Evolutionary conservation across 768 basidiomycete genomes (phyloP), one percentile per base, ranked within the genome.

Genomic region (Pseudohyphozyma bogoriensis): DNA sequence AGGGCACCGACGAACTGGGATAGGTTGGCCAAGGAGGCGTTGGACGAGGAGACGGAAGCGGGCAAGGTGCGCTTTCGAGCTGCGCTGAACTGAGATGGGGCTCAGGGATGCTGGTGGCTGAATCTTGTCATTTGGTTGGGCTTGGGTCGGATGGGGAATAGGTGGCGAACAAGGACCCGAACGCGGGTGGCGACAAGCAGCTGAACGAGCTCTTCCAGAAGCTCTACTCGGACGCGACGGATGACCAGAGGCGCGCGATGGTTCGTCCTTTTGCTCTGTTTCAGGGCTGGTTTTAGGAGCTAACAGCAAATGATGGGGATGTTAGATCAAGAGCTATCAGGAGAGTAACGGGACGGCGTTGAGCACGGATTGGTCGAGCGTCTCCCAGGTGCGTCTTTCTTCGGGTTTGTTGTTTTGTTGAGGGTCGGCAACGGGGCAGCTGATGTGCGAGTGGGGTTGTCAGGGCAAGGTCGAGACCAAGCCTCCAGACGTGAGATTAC

Each of bases 281-380:
- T n/a, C n/a, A n/a, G n/a, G n/a, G n/a, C n/a, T n/a, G n/a, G n/a
- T n/a, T n/a, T n/a, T n/a, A n/a, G n/a, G n/a, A n/a, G n/a, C n/a
- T n/a, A n/a, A n/a, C n/a, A n/a, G n/a, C n/a, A n/a, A n/a, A n/a
- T n/a, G n/a, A n/a, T n/a, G n/a, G n/a, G n/a, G n/a, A n/a, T n/a
- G n/a, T n/a, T n/a, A n/a, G n/a, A 83, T 96, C 84, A 99, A 99
- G 80, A 92, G 89, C 71, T 96, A 88, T 73, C 79, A 80, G 62
- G 93, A 99, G 77, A 89, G 87, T 67, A 90, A 90, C 10, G 95
- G 95, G 11, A 99, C 95, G 12, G 85, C 89, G 0, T 77, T 99
- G 42, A 91, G 88, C 76, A 99, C 93, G 0, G 89, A 95, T 73
- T 99, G 93, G 93, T 83, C 82, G 7, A 88, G 90, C 64, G 89